Evolutionary conservation across 2,329 filamentous ascomycete genomes (phyloP).

Genomic region (Colletotrichum plurivorum): DNA sequence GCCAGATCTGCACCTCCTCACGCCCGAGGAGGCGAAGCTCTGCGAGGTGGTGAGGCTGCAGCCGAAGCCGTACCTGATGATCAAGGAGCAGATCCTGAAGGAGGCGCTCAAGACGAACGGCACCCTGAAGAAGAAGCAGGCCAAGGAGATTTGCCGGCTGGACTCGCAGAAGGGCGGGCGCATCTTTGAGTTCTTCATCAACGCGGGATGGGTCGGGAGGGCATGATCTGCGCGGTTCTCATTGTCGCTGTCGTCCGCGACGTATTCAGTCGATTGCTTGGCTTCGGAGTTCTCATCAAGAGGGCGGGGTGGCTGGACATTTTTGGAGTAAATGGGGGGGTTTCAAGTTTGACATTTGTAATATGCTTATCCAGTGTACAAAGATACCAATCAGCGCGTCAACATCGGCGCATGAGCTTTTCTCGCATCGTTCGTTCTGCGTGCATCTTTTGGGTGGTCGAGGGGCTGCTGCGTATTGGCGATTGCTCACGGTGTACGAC

Average conservation of each 20-base stretch:
- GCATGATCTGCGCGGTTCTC: slow-evolving; percentile 60
- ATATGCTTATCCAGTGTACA: slow-evolving; percentile 9
- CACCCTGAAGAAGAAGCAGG: slow-evolving; percentile 92
- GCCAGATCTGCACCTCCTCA: slow-evolving; percentile 87
- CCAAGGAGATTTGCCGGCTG: slow-evolving; percentile 86
- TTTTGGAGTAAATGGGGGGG: slow-evolving; percentile 15
- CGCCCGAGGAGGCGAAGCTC: slow-evolving; percentile 85
- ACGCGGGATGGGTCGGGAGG: slow-evolving; percentile 92
- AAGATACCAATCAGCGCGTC: slow-evolving; percentile 33
- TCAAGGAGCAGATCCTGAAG: slow-evolving; percentile 93
- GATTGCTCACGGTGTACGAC: too few relatives aligned
- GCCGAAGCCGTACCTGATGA: slow-evolving; percentile 94
- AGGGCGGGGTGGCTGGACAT: neutral
- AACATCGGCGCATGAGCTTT: neutral
- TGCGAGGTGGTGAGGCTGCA: slow-evolving; percentile 88
- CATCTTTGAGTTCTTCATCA: slow-evolving; percentile 95
- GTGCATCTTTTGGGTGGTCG: too few relatives aligned
- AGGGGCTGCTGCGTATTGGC: too few relatives aligned
- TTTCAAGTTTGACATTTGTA: neutral
- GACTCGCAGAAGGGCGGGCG: slow-evolving; percentile 88
- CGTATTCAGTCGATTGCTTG: neutral
- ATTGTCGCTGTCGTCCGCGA: too few relatives aligned
- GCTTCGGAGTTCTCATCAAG: slow-evolving; percentile 7
- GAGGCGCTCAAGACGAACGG: slow-evolving; percentile 93
- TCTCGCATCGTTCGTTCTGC: too few relatives aligned